Percentiles rank a stretch among this genome's conserved stretches.
Evolutionary conservation across 768 basidiomycete genomes (phyloP).

Genomic region (Cystofilobasidium macerans): DNA sequence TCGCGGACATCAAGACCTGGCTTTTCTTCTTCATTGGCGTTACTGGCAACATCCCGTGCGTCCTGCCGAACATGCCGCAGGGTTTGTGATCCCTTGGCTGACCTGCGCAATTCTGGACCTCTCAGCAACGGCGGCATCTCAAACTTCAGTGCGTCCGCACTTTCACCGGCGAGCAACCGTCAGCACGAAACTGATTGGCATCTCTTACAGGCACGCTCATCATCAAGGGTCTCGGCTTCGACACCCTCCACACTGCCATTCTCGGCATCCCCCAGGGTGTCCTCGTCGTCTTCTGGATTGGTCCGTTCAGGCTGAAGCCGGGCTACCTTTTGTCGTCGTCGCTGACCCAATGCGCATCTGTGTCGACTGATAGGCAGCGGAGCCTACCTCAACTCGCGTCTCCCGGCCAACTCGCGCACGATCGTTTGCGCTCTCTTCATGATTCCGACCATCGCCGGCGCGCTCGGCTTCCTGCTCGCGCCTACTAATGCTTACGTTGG

Average conservation of each 20-base stretch:
- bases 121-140: conserved; percentile 37
- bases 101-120: conserved; percentile 4
- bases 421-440: conserved; percentile 32
- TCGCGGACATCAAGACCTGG: conserved; percentile 37
- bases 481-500: conserved; percentile 36
- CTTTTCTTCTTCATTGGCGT: conserved; percentile 35
- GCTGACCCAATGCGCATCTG: too few relatives aligned
- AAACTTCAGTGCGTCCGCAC: too few relatives aligned
- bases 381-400: conserved; percentile 33
- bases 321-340: too few relatives aligned
- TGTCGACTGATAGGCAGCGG: conserved; percentile 27
- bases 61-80: too few relatives aligned
- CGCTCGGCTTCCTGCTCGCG: conserved; percentile 37
- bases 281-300: conserved; percentile 37
- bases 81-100: background rate
- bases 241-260: conserved; percentile 35
- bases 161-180: too few relatives aligned
- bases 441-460: conserved; percentile 37
- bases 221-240: conserved; percentile 34
- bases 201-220: background rate
- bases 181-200: background rate
- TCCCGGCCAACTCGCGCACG: conserved; percentile 35
- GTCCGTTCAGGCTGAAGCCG: too few relatives aligned
- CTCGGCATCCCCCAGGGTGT: conserved; percentile 39
- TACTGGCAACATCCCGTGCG: background rate